Conservation (phyloP, 2,329 filamentous ascomycete species). For the Raffaelea albimanens region DNA sequence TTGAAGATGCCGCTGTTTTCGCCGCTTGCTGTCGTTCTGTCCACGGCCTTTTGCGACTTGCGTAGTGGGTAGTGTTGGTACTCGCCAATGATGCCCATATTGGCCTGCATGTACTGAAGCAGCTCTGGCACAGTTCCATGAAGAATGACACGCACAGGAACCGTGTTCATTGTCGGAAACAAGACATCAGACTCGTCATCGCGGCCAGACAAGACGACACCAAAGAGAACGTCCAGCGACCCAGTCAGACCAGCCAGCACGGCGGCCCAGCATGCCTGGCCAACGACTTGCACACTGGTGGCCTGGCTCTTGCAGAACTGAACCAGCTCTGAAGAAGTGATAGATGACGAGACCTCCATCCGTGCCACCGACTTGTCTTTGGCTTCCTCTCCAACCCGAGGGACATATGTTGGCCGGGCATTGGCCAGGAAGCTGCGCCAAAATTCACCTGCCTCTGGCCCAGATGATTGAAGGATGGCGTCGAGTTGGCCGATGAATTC, state of each 20-base stretch:
- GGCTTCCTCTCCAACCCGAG: constrained; percentile 1
- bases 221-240: constrained; percentile 69
- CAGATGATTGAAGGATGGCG: constrained; percentile 36
- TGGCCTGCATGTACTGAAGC: constrained; percentile 64
- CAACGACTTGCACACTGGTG: constrained; percentile 67
- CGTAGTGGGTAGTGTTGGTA: constrained; percentile 72
- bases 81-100: constrained; percentile 54
- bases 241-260: constrained; percentile 54
- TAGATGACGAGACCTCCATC: constrained; percentile 32
- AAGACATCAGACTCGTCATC: constrained; percentile 61
- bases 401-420: constrained; percentile 23
- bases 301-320: constrained; percentile 55
- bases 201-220: constrained; percentile 76
- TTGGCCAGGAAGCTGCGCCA: constrained; percentile 62
- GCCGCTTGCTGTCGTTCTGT: constrained; percentile 9
- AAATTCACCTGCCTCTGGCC: constrained; percentile 42
- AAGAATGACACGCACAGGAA: constrained; percentile 62
- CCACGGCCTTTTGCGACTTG: constrained; percentile 48
- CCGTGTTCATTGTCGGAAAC: constrained; percentile 91
- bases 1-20: constrained; percentile 38
- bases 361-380: constrained; percentile 22
- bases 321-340: constrained; percentile 32
- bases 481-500: constrained; percentile 28
- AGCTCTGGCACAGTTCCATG: constrained; percentile 59
- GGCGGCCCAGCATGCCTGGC: constrained; percentile 67